A percentile compares a stretch with the other conserved stretches of the same genome.
These are phyloP conservation scores for Scutellaria barbata DNA, from an alignment of 257 asterid species.

Conservation along the genomic window DNA sequence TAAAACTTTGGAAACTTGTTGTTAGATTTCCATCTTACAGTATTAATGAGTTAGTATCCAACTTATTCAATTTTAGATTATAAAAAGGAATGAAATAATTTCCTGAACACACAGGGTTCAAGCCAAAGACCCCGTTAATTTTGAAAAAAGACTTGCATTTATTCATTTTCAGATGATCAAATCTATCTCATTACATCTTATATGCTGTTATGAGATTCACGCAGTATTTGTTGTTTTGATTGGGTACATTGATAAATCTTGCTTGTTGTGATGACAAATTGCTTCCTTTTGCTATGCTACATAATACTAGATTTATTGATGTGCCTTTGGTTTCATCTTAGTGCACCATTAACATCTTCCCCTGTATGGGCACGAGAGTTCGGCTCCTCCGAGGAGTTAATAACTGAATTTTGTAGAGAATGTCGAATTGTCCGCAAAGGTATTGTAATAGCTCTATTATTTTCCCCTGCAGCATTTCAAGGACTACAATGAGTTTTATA, in stretches of 20 bases:
- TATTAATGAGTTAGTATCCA: slow-evolving; percentile 23
- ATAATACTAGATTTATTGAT: slow-evolving; percentile 34
- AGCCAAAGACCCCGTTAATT: not conserved
- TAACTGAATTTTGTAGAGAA: slow-evolving; percentile 96
- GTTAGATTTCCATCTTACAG: not conserved
- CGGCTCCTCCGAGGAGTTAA: slow-evolving; percentile 85
- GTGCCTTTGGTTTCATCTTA: slow-evolving; percentile 43
- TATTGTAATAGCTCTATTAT: slow-evolving; percentile 35
- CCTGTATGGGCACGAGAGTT: slow-evolving; percentile 97
- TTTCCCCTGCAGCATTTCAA: slow-evolving; percentile 27
- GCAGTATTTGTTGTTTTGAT: slow-evolving; percentile 14
- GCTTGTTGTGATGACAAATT: not conserved
- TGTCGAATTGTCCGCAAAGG: slow-evolving; percentile 99
- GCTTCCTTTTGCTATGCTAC: slow-evolving; percentile 11
- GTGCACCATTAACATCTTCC: slow-evolving; percentile 94
- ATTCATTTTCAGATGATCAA: slow-evolving; percentile 15
- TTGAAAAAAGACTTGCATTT: slow-evolving; percentile 15
- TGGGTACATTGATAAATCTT: slow-evolving; percentile 13
- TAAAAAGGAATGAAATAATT: slow-evolving; percentile 16
- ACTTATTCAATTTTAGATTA: slow-evolving; percentile 26
- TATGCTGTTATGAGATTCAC: slow-evolving; percentile 15
- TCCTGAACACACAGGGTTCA: slow-evolving; percentile 1
- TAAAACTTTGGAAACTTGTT: slow-evolving; percentile 17
- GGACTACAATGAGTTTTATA: slow-evolving; percentile 23
- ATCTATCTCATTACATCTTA: not conserved